Conservation (phyloP, 1,139 yeast genomes). For the Hansenula anomala region DNA sequence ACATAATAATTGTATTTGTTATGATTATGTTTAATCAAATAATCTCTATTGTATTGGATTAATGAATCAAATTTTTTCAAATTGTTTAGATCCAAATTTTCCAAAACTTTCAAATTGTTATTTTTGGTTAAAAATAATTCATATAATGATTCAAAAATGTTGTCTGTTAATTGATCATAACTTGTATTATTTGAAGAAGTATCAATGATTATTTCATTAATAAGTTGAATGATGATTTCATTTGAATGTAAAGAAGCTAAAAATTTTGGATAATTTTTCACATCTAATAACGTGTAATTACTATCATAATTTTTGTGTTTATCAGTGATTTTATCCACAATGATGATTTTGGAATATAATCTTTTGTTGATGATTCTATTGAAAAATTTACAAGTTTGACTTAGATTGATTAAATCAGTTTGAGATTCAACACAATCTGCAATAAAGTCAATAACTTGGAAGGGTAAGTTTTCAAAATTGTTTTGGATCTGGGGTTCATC, state of each 20-base stretch:
- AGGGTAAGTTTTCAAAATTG: conserved; percentile 23
- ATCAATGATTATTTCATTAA: conserved; percentile 21
- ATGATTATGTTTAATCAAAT: conserved; percentile 19
- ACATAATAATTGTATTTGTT: conserved; percentile 19
- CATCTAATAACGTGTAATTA: conserved; percentile 19
- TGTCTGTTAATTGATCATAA: conserved; percentile 17
- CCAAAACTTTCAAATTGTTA: conserved; percentile 19
- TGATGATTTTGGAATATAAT: conserved; percentile 19
- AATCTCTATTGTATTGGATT: conserved; percentile 18
- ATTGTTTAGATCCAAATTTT: conserved; percentile 22
- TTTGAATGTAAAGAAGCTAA: conserved; percentile 23
- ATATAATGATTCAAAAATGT: conserved; percentile 21
- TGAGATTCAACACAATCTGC: conserved; percentile 22
- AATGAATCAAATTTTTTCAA: conserved; percentile 23
- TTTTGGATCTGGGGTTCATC: conserved; percentile 13
- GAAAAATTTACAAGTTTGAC: conserved; percentile 21
- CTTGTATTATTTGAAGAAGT: conserved; percentile 20
- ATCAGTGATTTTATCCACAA: conserved; percentile 20
- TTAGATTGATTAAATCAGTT: conserved; percentile 19
- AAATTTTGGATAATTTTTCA: conserved; percentile 20
- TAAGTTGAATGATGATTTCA: conserved; percentile 14
- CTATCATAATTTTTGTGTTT: conserved; percentile 17
- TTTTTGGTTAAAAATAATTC: conserved; percentile 22
- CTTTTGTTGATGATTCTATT: conserved; percentile 20
- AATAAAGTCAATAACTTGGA: conserved; percentile 22